Evolutionary conservation across 2,329 filamentous ascomycete species (phyloP), one percentile per base, ranked within the genome.

Genomic region (Calycina herbarum): DNA sequence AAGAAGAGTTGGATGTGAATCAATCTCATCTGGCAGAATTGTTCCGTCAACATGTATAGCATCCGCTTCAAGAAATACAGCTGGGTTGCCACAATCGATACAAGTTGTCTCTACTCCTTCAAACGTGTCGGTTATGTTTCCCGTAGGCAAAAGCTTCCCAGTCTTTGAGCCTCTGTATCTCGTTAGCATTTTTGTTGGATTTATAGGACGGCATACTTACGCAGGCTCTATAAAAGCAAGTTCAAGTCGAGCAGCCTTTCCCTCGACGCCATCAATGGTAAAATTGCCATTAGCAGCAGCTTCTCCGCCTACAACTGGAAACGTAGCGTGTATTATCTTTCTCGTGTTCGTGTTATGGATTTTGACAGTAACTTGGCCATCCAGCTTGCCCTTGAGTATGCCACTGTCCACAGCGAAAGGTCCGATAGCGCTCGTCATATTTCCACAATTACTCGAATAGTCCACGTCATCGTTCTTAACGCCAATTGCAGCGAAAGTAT

Each of bases 341-440:
- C 78, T 78, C 0, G 90, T 93, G 70, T 93, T 93, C 1, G 89
- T 92, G 74, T 93, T 93, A 71, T 83, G 81, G 45, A 92, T 86
- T 63, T 83, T 79, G 13, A 92, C 83, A 0, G 79, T 83, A 1
- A 80, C 78, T 24, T 76, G 73, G 2, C 70, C 71, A 3, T 35
- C 72, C 7, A 6, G 27, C 35, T 42, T 60, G 7, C 5, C 15
- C 35, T 40, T n/a, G 3, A 42, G n/a, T 1, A 89, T 68, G 2
- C 83, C 80, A 29, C 81, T 76, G 70, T 89, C 84, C 13, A 88
- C 79, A 2, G 86, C 86, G 72, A 85, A 88, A 0, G 90, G 89
- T 0, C 89, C 90, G 57, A 92, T 83, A 0, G 86, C 83, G 51
- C 84, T 82, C 5, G 82, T 86, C 87, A 93, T 89, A 74, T 92